Evolutionary conservation across 768 basidiomycete species (phyloP).

Genomic region (Postia placenta): DNA sequence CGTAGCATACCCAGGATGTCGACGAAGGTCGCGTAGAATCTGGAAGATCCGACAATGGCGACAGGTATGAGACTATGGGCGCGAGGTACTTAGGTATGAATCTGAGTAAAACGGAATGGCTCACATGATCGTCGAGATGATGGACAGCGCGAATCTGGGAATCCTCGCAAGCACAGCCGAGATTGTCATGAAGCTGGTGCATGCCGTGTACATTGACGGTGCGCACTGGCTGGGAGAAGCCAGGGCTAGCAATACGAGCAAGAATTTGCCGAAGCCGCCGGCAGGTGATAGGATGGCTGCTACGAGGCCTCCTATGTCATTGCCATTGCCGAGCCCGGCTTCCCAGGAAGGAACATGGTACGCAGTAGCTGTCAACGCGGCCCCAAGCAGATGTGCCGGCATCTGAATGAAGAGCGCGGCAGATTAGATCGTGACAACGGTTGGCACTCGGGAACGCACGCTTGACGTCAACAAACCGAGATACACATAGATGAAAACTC

Average conservation of each 20-base stretch:
- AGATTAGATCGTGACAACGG: neutral
- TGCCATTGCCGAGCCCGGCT: constrained; percentile 29
- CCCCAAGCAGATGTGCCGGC: constrained; percentile 37
- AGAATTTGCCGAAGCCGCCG: constrained; percentile 38
- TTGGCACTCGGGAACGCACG: constrained; percentile 21
- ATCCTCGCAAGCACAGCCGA: constrained; percentile 27
- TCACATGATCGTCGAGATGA: constrained; percentile 41
- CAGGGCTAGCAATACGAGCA: constrained; percentile 38
- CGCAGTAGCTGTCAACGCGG: constrained; percentile 38
- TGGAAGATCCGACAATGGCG: constrained; percentile 38
- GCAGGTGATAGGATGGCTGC: constrained; percentile 32
- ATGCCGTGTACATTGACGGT: constrained; percentile 53
- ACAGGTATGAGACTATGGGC: constrained; percentile 36
- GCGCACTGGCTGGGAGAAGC: constrained; percentile 49
- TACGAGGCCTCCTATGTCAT: constrained; percentile 41
- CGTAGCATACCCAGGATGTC: constrained; percentile 32
- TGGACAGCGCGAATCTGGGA: constrained; percentile 40
- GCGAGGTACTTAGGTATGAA: neutral
- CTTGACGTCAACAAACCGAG: constrained; percentile 38
- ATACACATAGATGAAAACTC: constrained; percentile 40
- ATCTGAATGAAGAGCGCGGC: constrained; percentile 19
- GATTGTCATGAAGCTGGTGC: constrained; percentile 39
- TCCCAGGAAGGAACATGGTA: constrained; percentile 33
- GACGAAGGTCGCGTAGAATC: constrained; percentile 38
- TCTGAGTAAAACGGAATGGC: constrained; percentile 9